phyloP scores from a whole-genome alignment of 2,329 filamentous ascomycete genomes.

The Monascus ruber region DNA sequence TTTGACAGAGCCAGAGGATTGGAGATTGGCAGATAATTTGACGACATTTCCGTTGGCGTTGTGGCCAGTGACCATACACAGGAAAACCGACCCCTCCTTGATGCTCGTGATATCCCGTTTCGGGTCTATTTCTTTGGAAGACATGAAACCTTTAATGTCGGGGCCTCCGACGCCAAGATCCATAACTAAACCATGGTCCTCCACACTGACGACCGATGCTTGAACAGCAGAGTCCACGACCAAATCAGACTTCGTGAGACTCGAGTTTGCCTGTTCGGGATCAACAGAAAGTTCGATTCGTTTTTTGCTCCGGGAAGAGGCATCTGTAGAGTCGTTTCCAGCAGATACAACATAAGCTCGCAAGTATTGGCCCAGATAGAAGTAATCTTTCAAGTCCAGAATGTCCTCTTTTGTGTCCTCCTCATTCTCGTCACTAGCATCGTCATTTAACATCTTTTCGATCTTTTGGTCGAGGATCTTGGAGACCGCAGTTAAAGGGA shows the following conservation, averaged over 20 bases:
- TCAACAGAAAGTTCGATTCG: conserved; percentile 80
- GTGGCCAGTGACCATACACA: conserved; percentile 69
- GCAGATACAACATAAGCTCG: conserved; percentile 74
- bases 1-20: conserved; percentile 56
- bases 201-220: conserved; percentile 79
- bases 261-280: conserved; percentile 65
- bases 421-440: conserved; percentile 45
- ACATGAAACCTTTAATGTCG: conserved; percentile 68
- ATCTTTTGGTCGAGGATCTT: conserved; percentile 64
- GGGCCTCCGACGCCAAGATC: conserved; percentile 65
- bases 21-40: conserved; percentile 67
- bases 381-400: conserved; percentile 63
- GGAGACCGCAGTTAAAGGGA: conserved; percentile 86
- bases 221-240: conserved; percentile 69
- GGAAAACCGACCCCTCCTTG: conserved; percentile 70
- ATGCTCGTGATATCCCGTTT: conserved; percentile 55
- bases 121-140: conserved; percentile 66
- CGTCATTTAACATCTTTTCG: conserved; percentile 53
- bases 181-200: conserved; percentile 93
- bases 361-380: conserved; percentile 76
- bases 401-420: conserved; percentile 42
- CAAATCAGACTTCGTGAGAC: conserved; percentile 60
- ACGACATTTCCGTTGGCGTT: conserved; percentile 69
- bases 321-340: conserved; percentile 40
- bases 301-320: conserved; percentile 57